These are phyloP conservation scores for Potentilla sterilis DNA, from an alignment of 306 rosid genomes.

Conservation along the genomic window DNA sequence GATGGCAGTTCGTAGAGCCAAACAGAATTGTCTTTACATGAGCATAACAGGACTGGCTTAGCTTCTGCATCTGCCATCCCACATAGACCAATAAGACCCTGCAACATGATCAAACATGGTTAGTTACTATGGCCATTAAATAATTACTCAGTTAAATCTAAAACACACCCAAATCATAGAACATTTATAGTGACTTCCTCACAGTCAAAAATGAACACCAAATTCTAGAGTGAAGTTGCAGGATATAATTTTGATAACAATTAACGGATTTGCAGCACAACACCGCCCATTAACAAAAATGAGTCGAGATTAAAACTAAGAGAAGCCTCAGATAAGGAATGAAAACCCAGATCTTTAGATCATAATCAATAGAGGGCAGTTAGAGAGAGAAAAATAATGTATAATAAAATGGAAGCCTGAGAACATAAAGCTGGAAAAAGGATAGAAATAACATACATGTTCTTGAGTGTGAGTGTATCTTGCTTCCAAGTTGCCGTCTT, in stretches of 20 bases:
- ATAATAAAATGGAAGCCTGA: not conserved
- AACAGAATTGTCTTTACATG: conserved; percentile 38
- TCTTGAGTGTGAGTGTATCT: conserved; percentile 26
- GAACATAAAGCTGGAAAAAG: not conserved
- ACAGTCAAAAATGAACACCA: not conserved
- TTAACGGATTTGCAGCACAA: too few relatives aligned
- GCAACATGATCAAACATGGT: not conserved
- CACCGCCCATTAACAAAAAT: too few relatives aligned
- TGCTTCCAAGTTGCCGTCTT: conserved; percentile 28
- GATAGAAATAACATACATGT: conserved; percentile 26
- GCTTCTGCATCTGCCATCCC: conserved; percentile 32
- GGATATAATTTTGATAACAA: not conserved
- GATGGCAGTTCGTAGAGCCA: conserved; percentile 44
- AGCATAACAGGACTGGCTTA: conserved; percentile 37
- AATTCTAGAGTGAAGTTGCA: not conserved
- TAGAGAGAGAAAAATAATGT: not conserved
- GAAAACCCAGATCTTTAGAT: not conserved
- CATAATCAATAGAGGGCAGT: not conserved
- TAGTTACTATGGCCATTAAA: not conserved
- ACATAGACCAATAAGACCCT: conserved; percentile 40
- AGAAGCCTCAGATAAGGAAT: not conserved
- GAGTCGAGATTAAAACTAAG: not conserved
- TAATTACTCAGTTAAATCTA: too few relatives aligned
- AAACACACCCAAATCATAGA: not conserved
- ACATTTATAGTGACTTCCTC: not conserved